phyloP scores from a whole-genome alignment of 2,329 filamentous ascomycete genomes.

The Juglanconis oblonga region DNA sequence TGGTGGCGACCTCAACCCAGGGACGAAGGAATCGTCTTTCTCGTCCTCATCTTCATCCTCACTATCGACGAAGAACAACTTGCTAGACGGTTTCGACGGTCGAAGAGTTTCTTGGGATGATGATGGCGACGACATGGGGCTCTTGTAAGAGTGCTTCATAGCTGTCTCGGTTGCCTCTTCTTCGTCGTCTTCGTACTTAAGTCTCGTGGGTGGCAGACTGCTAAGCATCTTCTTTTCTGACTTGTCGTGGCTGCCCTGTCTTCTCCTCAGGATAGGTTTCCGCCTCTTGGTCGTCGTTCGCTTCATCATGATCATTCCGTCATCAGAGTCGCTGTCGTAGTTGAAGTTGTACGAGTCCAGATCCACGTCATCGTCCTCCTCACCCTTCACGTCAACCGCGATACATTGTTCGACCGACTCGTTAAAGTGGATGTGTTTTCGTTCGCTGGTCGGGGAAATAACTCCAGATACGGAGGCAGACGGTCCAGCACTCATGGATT shows the following conservation, averaged over 20 bases:
- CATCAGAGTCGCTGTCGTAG: conserved; percentile 66
- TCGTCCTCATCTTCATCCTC: conserved; percentile 54
- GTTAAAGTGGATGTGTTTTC: conserved; percentile 93
- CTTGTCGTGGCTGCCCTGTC: conserved; percentile 36
- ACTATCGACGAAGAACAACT: conserved; percentile 61
- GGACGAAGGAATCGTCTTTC: conserved; percentile 21
- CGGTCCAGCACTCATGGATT: conserved; percentile 62
- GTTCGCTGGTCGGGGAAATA: conserved; percentile 60
- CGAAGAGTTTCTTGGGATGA: conserved; percentile 80
- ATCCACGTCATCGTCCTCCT: conserved; percentile 65
- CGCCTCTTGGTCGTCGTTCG: conserved; percentile 56
- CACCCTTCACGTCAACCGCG: conserved; percentile 81
- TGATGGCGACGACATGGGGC: conserved; percentile 63
- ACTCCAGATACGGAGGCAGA: conserved; percentile 71
- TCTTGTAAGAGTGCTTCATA: conserved; percentile 58
- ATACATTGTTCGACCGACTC: conserved; percentile 96
- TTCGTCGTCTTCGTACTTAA: conserved; percentile 79
- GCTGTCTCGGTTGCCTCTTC: conserved; percentile 62
- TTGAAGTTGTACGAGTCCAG: conserved; percentile 41
- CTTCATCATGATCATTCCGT: conserved; percentile 81
- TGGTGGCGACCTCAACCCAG: conserved; percentile 21
- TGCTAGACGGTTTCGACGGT: conserved; percentile 64
- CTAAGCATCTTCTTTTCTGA: conserved; percentile 80
- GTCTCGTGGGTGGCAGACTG: conserved; percentile 79
- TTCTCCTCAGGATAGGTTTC: conserved; percentile 48